Evolutionary conservation across 75 land plant genomes (phyloP).

Genomic region (Selaginella tamariscina): DNA sequence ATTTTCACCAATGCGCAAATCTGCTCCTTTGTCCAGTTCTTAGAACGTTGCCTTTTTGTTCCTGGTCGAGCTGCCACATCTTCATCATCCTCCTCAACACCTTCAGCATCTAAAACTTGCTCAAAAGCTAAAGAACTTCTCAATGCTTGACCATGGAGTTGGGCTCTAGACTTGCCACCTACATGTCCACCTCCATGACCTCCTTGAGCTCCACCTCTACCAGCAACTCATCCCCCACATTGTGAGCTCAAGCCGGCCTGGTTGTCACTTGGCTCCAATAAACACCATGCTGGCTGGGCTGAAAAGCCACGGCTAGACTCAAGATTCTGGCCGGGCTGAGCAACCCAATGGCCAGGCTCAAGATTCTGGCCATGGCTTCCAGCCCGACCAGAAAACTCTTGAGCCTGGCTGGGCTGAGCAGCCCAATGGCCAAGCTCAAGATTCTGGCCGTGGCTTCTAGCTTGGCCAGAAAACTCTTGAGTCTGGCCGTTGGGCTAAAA

Average conservation of each 20-base stretch:
- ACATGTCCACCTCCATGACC: background rate
- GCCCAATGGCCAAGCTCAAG: background rate
- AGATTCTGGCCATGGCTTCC: background rate
- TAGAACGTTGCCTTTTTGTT: background rate
- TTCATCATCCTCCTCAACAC: background rate
- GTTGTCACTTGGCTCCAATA: background rate
- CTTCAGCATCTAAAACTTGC: no score
- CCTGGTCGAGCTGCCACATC: background rate
- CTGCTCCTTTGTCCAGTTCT: background rate
- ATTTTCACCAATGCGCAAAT: background rate
- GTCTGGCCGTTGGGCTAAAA: background rate
- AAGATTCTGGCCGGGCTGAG: background rate
- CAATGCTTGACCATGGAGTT: no score
- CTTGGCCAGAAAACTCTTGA: background rate
- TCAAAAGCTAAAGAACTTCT: no score
- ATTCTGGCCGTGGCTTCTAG: background rate
- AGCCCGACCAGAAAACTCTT: background rate
- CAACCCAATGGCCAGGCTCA: background rate
- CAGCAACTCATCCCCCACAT: background rate
- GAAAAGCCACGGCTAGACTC: background rate
- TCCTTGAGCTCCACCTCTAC: background rate
- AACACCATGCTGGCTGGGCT: background rate
- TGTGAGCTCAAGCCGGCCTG: background rate
- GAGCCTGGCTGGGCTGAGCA: background rate
- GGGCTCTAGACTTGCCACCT: no score